These are phyloP conservation scores for Picochlorum sp. DNA, from an alignment of 139 green algal genomes.

Conservation along the genomic window DNA sequence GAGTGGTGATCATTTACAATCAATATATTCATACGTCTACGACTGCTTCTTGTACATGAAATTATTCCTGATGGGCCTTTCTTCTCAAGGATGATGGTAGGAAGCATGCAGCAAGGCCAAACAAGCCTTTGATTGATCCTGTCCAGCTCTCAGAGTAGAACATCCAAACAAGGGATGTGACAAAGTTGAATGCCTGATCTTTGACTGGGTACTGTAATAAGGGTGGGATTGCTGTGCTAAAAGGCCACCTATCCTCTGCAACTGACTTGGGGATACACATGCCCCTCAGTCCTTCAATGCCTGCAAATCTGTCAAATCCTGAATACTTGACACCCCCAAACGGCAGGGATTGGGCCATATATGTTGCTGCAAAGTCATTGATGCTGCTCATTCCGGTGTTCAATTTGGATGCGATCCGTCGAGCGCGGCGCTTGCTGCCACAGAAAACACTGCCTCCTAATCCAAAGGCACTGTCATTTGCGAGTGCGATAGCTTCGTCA, in stretches of 20 bases:
- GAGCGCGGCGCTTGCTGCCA: slow-evolving; percentile 33
- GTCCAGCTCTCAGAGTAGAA: slow-evolving; percentile 66
- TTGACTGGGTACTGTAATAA: slow-evolving; percentile 72
- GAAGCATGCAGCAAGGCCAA: slow-evolving; percentile 14
- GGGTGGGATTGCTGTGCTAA: slow-evolving; percentile 82
- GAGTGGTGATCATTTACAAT: too few species aligned
- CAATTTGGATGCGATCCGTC: slow-evolving; percentile 48
- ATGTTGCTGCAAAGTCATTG: slow-evolving; percentile 95
- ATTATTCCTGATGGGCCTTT: neutral
- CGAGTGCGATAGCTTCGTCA: slow-evolving; percentile 79
- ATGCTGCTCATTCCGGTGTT: slow-evolving; percentile 83
- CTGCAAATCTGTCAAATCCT: slow-evolving; percentile 91
- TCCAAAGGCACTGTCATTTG: slow-evolving; percentile 93
- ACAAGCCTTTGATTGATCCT: slow-evolving; percentile 22
- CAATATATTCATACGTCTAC: neutral
- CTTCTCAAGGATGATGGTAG: slow-evolving; percentile 9
- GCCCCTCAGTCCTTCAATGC: slow-evolving; percentile 89
- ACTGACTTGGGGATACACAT: slow-evolving; percentile 79
- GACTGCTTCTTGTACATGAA: neutral
- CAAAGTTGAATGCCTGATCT: slow-evolving; percentile 61
- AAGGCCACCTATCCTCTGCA: slow-evolving; percentile 64
- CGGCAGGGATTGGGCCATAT: slow-evolving; percentile 96
- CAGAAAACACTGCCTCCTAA: slow-evolving; percentile 87
- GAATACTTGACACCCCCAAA: slow-evolving; percentile 96
- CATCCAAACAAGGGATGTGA: slow-evolving; percentile 66